These are phyloP conservation scores for Fraxinus pennsylvanica DNA, from an alignment of 257 asterid genomes.

Conservation along the genomic window DNA sequence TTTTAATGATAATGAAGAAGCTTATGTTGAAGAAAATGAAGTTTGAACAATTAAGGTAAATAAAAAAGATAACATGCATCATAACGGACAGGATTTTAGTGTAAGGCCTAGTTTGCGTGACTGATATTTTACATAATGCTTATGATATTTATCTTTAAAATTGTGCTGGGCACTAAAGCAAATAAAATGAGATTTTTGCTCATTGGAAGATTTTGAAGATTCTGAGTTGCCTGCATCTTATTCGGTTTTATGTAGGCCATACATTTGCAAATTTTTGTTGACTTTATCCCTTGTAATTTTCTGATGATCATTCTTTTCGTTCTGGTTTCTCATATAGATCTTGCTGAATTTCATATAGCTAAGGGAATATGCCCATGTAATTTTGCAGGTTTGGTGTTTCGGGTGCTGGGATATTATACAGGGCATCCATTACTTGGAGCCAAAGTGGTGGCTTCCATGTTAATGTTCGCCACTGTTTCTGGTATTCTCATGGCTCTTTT, in stretches of 20 bases:
- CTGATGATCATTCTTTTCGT: neutral
- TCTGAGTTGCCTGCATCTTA: neutral
- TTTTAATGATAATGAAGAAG: no score
- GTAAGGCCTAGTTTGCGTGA: neutral
- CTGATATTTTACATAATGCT: neutral
- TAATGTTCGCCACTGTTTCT: conserved; percentile 97
- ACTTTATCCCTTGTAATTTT: neutral
- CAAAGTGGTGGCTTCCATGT: conserved; percentile 91
- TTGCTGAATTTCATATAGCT: neutral
- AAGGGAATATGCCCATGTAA: neutral
- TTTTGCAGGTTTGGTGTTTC: conserved; percentile 69
- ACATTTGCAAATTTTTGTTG: neutral
- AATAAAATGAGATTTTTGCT: neutral
- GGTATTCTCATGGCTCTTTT: conserved; percentile 99
- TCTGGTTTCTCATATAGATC: neutral
- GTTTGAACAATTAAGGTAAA: neutral
- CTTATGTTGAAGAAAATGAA: no score
- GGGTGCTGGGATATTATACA: conserved; percentile 83
- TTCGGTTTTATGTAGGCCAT: conserved; percentile 16
- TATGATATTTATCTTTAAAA: neutral
- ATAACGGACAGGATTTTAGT: neutral
- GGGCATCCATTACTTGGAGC: conserved; percentile 98
- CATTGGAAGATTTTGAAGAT: neutral
- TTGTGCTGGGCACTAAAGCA: no score
- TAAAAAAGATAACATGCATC: neutral